Conservation (phyloP, 768 basidiomycete genomes). For the Xerocomellus amylosporus region DNA sequence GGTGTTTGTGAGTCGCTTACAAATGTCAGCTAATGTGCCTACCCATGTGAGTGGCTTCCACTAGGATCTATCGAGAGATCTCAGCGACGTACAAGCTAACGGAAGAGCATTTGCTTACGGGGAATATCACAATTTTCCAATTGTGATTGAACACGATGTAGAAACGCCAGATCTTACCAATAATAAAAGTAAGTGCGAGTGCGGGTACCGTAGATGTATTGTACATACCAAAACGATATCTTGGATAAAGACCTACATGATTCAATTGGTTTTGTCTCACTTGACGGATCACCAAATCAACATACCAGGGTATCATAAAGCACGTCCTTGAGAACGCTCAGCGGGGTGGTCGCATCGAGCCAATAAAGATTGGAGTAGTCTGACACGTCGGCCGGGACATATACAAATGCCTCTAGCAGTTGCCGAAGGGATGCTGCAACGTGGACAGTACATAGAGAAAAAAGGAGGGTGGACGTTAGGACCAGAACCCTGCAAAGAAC, state of each 20-base stretch:
- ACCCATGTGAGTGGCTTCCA: background rate
- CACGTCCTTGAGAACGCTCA: background rate
- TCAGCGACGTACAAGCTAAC: background rate
- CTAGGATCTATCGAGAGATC: background rate
- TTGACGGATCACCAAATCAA: no score
- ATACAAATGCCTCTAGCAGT: background rate
- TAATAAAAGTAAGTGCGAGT: no score
- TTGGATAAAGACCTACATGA: background rate
- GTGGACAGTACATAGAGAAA: background rate
- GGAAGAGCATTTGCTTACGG: background rate
- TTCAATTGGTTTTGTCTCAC: background rate
- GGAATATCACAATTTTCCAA: background rate
- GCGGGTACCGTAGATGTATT: background rate
- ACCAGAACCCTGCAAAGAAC: background rate
- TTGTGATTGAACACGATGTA: background rate
- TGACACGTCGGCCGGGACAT: background rate
- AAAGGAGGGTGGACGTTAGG: background rate
- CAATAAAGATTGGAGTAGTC: background rate
- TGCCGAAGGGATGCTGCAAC: background rate
- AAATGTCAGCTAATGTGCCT: background rate
- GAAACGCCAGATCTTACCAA: background rate
- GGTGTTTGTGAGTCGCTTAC: background rate
- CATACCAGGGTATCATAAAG: background rate
- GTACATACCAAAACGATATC: background rate
- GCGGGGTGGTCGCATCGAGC: background rate